A percentile compares a stretch with the other conserved stretches of the same genome.
phyloP scores from a whole-genome alignment of 2,329 filamentous ascomycete genomes.

The Geosmithia morbida region DNA sequence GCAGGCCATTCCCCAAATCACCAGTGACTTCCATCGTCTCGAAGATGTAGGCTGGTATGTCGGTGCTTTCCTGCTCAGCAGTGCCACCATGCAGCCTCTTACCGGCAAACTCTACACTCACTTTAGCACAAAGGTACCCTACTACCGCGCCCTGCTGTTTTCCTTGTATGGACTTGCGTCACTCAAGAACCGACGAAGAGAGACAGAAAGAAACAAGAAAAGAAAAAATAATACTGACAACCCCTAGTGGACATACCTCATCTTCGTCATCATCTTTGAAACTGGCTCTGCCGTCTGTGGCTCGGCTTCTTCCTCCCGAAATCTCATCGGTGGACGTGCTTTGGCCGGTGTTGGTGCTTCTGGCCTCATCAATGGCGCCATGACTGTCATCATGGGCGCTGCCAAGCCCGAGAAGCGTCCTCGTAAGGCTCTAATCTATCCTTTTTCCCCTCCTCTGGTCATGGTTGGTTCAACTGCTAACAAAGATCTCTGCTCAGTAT shows the following conservation, averaged over 20 bases:
- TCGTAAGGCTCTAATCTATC: neutral
- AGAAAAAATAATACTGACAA: neutral
- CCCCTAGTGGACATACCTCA: slow-evolving; percentile 5
- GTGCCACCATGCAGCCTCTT: slow-evolving; percentile 31
- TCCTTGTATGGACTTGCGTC: too few relatives aligned
- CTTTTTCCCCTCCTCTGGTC: neutral
- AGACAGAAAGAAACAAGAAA: neutral
- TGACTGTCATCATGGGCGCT: slow-evolving; percentile 7
- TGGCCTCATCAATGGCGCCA: slow-evolving; percentile 6
- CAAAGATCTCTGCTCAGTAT: neutral
- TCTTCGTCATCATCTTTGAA: slow-evolving; percentile 7
- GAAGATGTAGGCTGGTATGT: slow-evolving; percentile 39
- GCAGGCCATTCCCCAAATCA: slow-evolving; percentile 30
- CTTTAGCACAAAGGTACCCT: slow-evolving; percentile 24
- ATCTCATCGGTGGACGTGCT: slow-evolving; percentile 9
- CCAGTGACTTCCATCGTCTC: slow-evolving; percentile 29
- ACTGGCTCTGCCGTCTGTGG: slow-evolving; percentile 9
- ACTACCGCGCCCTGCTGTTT: too few relatives aligned
- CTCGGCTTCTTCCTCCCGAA: slow-evolving; percentile 5
- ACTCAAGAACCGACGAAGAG: too few relatives aligned
- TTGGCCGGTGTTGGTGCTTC: slow-evolving; percentile 7
- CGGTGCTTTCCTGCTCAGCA: slow-evolving; percentile 27
- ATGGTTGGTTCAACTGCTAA: neutral
- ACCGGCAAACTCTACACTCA: slow-evolving; percentile 32
- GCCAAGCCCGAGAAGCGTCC: slow-evolving; percentile 7